Percentiles rank a stretch among this genome's conserved stretches.
Evolutionary conservation across 164 flowering plant species (phyloP).

Genomic region (Magnolia officinalis): DNA sequence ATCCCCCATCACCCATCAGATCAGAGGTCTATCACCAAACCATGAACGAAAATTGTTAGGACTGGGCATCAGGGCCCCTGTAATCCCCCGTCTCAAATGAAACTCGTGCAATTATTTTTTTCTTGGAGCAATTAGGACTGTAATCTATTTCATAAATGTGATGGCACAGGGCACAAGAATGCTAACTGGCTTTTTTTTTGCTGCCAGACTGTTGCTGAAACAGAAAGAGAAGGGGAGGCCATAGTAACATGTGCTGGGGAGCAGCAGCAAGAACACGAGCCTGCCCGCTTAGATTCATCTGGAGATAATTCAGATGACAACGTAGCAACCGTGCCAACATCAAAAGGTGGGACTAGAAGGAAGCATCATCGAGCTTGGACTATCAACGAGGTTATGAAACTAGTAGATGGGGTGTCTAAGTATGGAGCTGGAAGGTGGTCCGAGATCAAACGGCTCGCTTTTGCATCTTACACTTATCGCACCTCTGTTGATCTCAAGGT

Average conservation of each 20-base stretch:
- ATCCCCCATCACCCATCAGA: no score
- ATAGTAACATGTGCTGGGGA: slow-evolving; percentile 18
- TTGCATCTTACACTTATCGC: slow-evolving; percentile 76
- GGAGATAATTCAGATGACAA: slow-evolving; percentile 45
- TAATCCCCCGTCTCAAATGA: background rate
- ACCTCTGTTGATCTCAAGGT: slow-evolving; percentile 98
- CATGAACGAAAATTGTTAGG: no score
- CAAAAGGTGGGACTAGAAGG: slow-evolving; percentile 70
- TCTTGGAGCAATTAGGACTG: background rate
- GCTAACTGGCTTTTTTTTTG: slow-evolving; percentile 6
- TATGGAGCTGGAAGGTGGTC: slow-evolving; percentile 99
- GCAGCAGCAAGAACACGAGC: slow-evolving; percentile 27
- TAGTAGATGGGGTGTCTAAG: slow-evolving; percentile 88
- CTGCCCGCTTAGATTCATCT: slow-evolving; percentile 29
- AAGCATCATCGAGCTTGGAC: slow-evolving; percentile 98
- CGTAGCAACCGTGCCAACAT: slow-evolving; percentile 42
- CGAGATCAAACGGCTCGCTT: slow-evolving; percentile 81
- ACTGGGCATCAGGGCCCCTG: no score
- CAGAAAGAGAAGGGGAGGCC: slow-evolving; percentile 23
- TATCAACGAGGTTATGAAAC: slow-evolving; percentile 76
- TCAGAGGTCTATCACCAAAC: no score
- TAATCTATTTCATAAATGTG: background rate
- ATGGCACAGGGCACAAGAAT: background rate
- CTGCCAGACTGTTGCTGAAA: slow-evolving; percentile 28
- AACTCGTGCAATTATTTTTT: background rate